These are phyloP conservation scores for Pneumocystis wakefieldiae DNA, from an alignment of 1,139 yeast species.

Conservation along the genomic window DNA sequence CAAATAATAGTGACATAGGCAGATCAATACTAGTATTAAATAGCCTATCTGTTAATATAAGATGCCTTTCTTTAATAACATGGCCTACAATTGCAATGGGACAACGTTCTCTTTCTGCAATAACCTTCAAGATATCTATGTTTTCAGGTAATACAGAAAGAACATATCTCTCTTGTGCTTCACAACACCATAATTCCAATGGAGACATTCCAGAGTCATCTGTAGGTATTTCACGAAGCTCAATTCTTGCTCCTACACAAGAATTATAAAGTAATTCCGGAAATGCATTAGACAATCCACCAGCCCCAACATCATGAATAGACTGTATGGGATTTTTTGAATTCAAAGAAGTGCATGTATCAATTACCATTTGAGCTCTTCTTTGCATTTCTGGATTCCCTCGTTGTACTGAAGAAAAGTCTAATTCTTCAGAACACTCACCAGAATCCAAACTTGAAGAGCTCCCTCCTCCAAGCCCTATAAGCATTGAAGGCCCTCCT, in stretches of 20 bases:
- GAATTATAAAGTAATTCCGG: conserved; percentile 97
- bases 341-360: conserved; percentile 79
- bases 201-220: conserved; percentile 98
- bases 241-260: conserved; percentile 85
- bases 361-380: conserved; percentile 96
- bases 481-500: conserved; percentile 98
- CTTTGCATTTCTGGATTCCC: conserved; percentile 99
- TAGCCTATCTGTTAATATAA: conserved; percentile 65
- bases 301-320: conserved; percentile 98
- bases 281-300: conserved; percentile 92
- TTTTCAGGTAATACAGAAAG: conserved; percentile 79
- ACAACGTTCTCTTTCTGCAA: conserved; percentile 92
- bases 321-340: conserved; percentile 69
- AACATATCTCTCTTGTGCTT: conserved; percentile 96
- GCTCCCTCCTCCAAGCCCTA: conserved; percentile 99
- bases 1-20: conserved; percentile 92
- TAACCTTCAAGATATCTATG: conserved; percentile 50
- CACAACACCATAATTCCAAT: conserved; percentile 99
- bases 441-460: conserved; percentile 93
- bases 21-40: conserved; percentile 70
- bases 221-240: conserved; percentile 76
- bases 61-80: conserved; percentile 76
- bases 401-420: conserved; percentile 97
- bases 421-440: conserved; percentile 76
- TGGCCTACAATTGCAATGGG: conserved; percentile 91